Base-by-base conservation (phyloP, 108 stramenopile species). In the Conticribra guillardii region DNA sequence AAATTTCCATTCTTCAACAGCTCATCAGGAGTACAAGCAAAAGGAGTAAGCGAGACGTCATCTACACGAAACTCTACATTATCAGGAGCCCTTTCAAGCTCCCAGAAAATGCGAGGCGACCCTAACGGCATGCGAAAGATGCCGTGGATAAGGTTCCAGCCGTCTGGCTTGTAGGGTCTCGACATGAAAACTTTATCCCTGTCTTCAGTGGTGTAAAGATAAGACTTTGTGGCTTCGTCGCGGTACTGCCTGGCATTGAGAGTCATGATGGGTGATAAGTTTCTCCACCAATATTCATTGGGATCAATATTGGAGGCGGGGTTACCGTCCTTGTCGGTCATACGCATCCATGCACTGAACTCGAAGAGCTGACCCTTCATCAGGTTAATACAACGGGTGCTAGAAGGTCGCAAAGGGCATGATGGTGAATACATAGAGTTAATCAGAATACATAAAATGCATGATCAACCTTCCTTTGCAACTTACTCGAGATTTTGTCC, bases 1-100 rank as follows among this genome's bases (percentile, higher is more conserved):
- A 79, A 31, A 29, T 67, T 32, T 17, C 77, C 69, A 71, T 79
- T 79, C 18, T 37, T 31, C 22, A 79, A 63, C 33, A 79, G 60
- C 41, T 46, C 30, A 46, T 71, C 54, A 26, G 51, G 64, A 21
- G 47, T 47, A 32, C 77, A 79, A 2, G 29, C 9, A 26, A 71
- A 65, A 21, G 58, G 62, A 7, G 27, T 50, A 24, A 77, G 54
- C 4, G 69, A 65, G 19, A 59, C 76, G 22, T 47, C 56, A 37
- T 69, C 76, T 17, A 76, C 15, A 57, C 47, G 17, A 32, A 66
- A 71, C 15, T 78, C 46, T 0, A 64, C 22, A 34, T 78, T 66
- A 47, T 65, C 59, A 4, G 76, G 76, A 14, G 67, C 68, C 19
- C 62, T 46, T 34, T 78, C 76, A 21, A 78, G 44, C 52, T 78